A percentile compares a stretch with the other conserved stretches of the same genome.
Evolutionary conservation across 331 rosid species (phyloP).

Genomic region (Quercus tomentella): DNA sequence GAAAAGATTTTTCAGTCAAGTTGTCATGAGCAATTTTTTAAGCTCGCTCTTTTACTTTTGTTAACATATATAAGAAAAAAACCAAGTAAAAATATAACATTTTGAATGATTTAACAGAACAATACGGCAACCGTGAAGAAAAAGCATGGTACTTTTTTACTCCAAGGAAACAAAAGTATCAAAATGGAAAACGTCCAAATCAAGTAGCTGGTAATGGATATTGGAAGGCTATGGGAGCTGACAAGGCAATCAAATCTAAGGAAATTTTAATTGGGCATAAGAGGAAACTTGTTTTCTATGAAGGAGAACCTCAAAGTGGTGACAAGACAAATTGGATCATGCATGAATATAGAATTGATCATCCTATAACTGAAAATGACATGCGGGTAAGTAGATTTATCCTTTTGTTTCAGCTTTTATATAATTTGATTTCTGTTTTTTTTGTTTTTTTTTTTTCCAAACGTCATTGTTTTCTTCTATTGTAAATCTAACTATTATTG

Average conservation of each 20-base stretch:
- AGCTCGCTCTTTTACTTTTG: no score
- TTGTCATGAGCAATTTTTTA: no score
- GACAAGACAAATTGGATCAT: conserved; percentile 13
- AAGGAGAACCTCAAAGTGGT: conserved; percentile 10
- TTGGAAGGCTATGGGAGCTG: conserved; percentile 19
- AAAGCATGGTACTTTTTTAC: conserved; percentile 18
- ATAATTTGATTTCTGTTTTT: not conserved
- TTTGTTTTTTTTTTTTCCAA: not conserved
- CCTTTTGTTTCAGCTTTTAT: not conserved
- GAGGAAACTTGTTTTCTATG: conserved; percentile 10
- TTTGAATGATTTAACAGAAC: not conserved
- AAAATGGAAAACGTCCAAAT: conserved; percentile 1
- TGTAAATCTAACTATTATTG: no score
- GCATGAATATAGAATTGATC: conserved; percentile 7
- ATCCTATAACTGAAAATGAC: not conserved
- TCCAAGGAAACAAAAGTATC: conserved; percentile 19
- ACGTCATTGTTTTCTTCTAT: no score
- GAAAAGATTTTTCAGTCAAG: no score
- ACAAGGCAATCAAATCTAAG: not conserved
- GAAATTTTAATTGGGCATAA: not conserved
- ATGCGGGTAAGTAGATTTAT: conserved; percentile 15
- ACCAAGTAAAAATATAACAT: no score
- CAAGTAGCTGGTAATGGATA: conserved; percentile 2
- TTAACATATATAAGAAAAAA: no score
- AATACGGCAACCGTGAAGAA: not conserved